These are phyloP conservation scores for Acanthamoeba healyi DNA, from an alignment of 208 protist genomes.

Conservation along the genomic window DNA sequence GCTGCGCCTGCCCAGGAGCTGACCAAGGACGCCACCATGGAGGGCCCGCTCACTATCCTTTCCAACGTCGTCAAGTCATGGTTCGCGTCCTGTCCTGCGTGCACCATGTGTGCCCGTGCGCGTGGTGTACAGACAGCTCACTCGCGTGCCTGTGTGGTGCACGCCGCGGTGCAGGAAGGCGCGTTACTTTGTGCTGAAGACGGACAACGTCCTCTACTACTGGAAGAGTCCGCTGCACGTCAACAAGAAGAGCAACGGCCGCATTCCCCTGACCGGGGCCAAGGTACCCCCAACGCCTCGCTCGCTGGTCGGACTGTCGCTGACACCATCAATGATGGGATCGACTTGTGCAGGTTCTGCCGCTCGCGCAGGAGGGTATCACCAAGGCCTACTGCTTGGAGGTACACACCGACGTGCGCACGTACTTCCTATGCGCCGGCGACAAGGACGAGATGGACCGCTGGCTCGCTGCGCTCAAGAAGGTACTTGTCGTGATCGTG, in stretches of 20 bases:
- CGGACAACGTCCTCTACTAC: conserved; percentile 4
- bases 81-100: too few species aligned
- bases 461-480: neutral
- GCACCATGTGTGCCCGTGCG: too few species aligned
- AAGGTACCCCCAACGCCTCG: too few species aligned
- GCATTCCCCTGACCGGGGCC: neutral
- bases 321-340: too few species aligned
- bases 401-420: conserved; percentile 1
- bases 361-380: neutral
- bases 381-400: neutral
- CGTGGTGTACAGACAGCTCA: too few species aligned
- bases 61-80: conserved; percentile 17
- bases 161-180: too few species aligned
- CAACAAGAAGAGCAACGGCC: neutral
- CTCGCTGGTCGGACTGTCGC: too few species aligned
- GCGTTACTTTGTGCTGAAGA: conserved; percentile 11
- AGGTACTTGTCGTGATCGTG: too few species aligned
- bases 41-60: neutral
- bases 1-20: neutral
- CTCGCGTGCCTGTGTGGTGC: too few species aligned
- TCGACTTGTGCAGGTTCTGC: neutral
- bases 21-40: neutral
- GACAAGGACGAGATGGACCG: conserved; percentile 39
- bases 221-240: neutral
- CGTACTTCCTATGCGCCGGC: neutral